phyloP scores from a whole-genome alignment of 75 land plant genomes.

The Picea sitchensis region DNA sequence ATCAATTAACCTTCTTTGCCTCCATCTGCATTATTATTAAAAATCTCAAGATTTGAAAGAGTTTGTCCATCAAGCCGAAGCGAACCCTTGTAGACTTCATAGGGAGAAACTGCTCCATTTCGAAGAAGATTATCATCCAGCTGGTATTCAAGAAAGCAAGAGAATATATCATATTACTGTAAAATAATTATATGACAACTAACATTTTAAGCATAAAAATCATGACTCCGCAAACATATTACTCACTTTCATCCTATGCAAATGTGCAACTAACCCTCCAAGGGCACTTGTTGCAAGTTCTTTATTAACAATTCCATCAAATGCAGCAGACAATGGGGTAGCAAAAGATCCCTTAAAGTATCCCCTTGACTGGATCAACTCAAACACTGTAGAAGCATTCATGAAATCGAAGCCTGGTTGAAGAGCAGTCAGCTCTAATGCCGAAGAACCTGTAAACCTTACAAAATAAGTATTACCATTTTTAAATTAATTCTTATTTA shows the following conservation, averaged over 20 bases:
- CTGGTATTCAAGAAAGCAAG: constrained; percentile 26
- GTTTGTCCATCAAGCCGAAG: constrained; percentile 92
- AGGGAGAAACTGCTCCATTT: constrained; percentile 67
- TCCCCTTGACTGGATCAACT: constrained; percentile 48
- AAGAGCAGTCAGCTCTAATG: constrained; percentile 58
- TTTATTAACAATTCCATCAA: constrained; percentile 25
- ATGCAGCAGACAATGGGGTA: constrained; percentile 28
- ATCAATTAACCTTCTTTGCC: constrained; percentile 58
- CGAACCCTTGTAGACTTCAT: constrained; percentile 72
- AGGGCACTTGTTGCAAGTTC: constrained; percentile 62
- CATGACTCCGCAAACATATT: background rate
- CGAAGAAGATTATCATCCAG: constrained; percentile 53
- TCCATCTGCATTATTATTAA: constrained; percentile 81
- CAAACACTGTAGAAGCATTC: constrained; percentile 42
- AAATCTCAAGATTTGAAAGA: constrained; percentile 85
- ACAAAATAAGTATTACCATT: background rate
- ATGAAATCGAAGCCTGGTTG: constrained; percentile 39
- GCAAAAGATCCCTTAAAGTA: constrained; percentile 58
- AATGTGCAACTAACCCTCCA: constrained; percentile 69
- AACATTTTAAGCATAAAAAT: background rate
- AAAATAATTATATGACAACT: background rate
- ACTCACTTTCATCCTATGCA: constrained; percentile 72
- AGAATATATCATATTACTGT: background rate
- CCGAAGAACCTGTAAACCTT: constrained; percentile 40
- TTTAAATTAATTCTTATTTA: background rate